phyloP scores from a whole-genome alignment of 176 grass and related monocot genomes.

The Oryza officinalis region DNA sequence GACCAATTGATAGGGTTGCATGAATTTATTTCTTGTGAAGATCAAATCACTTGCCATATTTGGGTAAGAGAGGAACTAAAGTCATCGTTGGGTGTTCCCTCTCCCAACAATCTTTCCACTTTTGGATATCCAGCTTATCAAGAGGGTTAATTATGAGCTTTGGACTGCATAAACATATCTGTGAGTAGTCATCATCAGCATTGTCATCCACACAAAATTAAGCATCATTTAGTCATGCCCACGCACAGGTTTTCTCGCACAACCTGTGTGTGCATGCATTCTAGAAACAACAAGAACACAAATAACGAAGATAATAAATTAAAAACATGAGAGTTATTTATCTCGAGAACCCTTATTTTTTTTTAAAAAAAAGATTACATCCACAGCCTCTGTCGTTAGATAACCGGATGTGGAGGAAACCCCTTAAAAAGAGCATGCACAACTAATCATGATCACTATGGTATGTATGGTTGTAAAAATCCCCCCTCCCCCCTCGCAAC shows the following conservation, averaged over 20 bases:
- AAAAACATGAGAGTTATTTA: not conserved
- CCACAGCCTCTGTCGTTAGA: too few species aligned
- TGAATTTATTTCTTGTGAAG: conserved; percentile 12
- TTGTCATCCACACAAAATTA: conserved; percentile 26
- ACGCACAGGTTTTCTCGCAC: not conserved
- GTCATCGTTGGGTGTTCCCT: conserved; percentile 27
- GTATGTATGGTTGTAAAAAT: too few species aligned
- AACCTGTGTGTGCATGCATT: not conserved
- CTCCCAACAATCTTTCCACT: conserved; percentile 35
- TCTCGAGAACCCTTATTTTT: too few species aligned
- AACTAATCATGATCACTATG: too few species aligned
- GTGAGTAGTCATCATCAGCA: conserved; percentile 36
- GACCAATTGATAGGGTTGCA: conserved; percentile 32
- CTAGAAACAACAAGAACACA: not conserved
- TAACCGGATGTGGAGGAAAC: too few species aligned
- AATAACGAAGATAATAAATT: not conserved
- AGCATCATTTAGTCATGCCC: conserved; percentile 5
- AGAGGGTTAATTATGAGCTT: conserved; percentile 24
- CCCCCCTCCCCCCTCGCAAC: too few species aligned
- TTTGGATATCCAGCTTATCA: conserved; percentile 12
- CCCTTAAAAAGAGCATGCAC: too few species aligned
- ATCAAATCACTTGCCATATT: conserved; percentile 38
- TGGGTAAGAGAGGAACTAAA: conserved; percentile 15
- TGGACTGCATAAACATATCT: conserved; percentile 29
- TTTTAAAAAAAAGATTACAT: too few species aligned